Evolutionary conservation across 2,329 filamentous ascomycete genomes (phyloP).

Genomic region (Colletotrichum kahawae): DNA sequence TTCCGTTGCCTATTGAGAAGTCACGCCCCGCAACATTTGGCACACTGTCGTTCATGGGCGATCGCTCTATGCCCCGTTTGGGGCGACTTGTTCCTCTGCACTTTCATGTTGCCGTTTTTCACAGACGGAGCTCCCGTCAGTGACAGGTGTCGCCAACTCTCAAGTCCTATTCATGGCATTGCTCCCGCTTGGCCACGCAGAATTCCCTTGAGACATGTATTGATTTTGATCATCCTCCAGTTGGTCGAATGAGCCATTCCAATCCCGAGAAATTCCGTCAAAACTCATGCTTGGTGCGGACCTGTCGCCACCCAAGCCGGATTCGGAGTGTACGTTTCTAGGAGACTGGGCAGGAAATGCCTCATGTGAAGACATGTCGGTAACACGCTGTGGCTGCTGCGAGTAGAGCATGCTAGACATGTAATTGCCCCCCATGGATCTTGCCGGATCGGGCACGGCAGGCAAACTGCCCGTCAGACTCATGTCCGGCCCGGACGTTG

Average conservation of each 20-base stretch:
- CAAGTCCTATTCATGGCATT: constrained; percentile 6
- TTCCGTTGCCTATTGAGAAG: background rate
- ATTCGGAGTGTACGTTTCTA: constrained; percentile 6
- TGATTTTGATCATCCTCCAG: constrained; percentile 12
- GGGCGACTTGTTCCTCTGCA: background rate
- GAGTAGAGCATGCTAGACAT: constrained; percentile 13
- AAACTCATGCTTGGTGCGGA: background rate
- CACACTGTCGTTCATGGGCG: constrained; percentile 7
- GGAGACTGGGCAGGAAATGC: constrained; percentile 5
- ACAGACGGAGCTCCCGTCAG: background rate
- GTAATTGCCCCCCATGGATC: background rate
- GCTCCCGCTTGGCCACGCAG: background rate
- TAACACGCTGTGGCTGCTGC: constrained; percentile 7
- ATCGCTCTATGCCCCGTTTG: background rate
- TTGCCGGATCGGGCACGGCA: background rate
- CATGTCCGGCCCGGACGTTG: constrained; percentile 6
- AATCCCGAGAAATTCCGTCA: constrained; percentile 9
- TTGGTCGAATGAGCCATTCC: constrained; percentile 1
- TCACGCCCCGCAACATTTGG: constrained; percentile 3
- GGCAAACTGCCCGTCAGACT: constrained; percentile 7
- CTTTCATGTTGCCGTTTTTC: background rate
- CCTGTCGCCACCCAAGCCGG: constrained; percentile 4
- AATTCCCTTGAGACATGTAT: constrained; percentile 4
- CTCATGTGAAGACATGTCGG: constrained; percentile 14
- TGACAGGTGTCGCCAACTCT: background rate